Evolutionary conservation across 768 basidiomycete genomes (phyloP), one percentile per base, ranked within the genome.

Genomic region (Chiua virens): DNA sequence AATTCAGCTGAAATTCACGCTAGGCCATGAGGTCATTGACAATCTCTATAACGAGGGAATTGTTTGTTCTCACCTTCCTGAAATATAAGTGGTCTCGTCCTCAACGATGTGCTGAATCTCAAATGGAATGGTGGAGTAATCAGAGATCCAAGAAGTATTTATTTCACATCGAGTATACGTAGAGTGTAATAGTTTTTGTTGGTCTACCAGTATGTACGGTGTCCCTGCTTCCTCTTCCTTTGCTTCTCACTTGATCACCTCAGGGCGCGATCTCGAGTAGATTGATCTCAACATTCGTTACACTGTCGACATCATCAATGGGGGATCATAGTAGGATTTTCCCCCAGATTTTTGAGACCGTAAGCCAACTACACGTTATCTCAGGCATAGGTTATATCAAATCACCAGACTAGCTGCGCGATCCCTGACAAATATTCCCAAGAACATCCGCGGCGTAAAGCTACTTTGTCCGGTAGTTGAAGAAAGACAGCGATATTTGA

Each of bases 11-110:
- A n/a, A n/a, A n/a, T n/a, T n/a, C n/a, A n/a, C n/a, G n/a, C n/a
- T n/a, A n/a, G n/a, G n/a, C n/a, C n/a, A n/a, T n/a, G n/a, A n/a
- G n/a, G n/a, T n/a, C n/a, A n/a, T n/a, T n/a, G n/a, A n/a, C n/a
- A 70, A 50, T 52, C 37, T 30, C 15, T 73, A 71, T 44, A 73
- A 74, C 45, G 48, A 62, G 6, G 36, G 46, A 3, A 52, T 73
- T 37, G 37, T 72, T 14, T 64, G 65, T 17, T 49, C 42, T 18
- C 56, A 63, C 18, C 59, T 74, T 13, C 72, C 73, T 9, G 76
- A 8, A 74, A 72, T 41, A 63, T 81, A 83, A 55, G 62, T 80
- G 22, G 44, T 56, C 2, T 46, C 61, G 0, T 69, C 80, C 2
- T 75, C 47, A 56, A 62, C 8, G 75, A 75, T 7, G 56, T 65